These are phyloP conservation scores for Galerina marginata DNA, from an alignment of 768 basidiomycete genomes.

Conservation along the genomic window DNA sequence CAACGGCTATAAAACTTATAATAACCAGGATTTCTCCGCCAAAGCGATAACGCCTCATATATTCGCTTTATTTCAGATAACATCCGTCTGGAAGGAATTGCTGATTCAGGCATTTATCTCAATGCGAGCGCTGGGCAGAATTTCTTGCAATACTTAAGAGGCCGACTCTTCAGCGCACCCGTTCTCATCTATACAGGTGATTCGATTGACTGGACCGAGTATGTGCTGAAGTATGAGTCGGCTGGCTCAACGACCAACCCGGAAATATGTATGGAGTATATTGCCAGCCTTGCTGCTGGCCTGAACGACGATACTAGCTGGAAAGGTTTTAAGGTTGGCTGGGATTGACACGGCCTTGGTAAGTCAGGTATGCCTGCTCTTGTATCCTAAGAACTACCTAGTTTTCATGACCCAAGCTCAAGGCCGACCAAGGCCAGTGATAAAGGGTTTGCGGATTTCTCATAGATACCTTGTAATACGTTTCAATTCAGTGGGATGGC, in stretches of 20 bases:
- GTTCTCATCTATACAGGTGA: conserved; percentile 24
- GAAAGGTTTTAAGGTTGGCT: not conserved
- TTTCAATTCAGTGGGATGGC: no score
- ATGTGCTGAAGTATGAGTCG: conserved; percentile 21
- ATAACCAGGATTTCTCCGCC: conserved; percentile 26
- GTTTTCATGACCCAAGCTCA: no score
- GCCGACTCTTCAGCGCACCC: conserved; percentile 23
- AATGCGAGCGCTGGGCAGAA: conserved; percentile 28
- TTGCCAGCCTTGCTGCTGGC: not conserved
- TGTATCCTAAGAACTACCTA: no score
- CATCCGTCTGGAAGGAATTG: conserved; percentile 24
- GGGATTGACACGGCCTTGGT: no score
- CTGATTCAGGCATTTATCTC: conserved; percentile 3
- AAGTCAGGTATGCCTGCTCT: no score
- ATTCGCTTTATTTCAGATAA: conserved; percentile 39
- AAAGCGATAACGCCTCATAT: conserved; percentile 22
- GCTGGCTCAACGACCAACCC: conserved; percentile 24
- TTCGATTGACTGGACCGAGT: conserved; percentile 22
- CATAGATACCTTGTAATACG: no score
- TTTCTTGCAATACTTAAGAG: conserved; percentile 27
- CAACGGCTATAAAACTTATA: not conserved
- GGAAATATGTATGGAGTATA: conserved; percentile 9
- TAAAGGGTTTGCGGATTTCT: no score
- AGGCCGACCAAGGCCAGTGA: no score
- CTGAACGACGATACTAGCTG: not conserved